Conservation (phyloP, 805 yeast species). For the Yamadazyma sp. region DNA sequence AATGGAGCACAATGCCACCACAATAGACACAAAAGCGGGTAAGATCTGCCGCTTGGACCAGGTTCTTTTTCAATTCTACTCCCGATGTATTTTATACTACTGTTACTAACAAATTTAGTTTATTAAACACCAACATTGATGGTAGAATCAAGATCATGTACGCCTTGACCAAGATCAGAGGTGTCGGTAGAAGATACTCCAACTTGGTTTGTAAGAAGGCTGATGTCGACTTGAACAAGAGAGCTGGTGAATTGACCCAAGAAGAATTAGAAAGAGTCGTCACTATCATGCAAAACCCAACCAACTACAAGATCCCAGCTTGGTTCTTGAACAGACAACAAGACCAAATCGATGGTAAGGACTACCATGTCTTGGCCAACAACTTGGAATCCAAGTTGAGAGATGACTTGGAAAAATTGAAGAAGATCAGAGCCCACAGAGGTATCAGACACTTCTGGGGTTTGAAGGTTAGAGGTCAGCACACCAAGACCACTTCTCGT, state of each 20-base stretch:
- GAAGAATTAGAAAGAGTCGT: slow-evolving; percentile 99
- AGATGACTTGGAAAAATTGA: slow-evolving; percentile 99
- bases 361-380: slow-evolving; percentile 98
- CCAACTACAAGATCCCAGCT: slow-evolving; percentile 98
- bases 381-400: slow-evolving; percentile 98
- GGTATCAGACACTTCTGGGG: slow-evolving; percentile 99
- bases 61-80: no score
- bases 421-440: slow-evolving; percentile 99
- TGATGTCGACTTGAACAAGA: slow-evolving; percentile 95
- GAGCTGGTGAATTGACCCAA: slow-evolving; percentile 99
- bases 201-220: slow-evolving; percentile 99
- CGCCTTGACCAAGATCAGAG: slow-evolving; percentile 99
- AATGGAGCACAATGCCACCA: no score
- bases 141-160: slow-evolving; percentile 99
- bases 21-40: no score
- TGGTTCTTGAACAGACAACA: slow-evolving; percentile 99
- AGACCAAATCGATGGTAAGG: slow-evolving; percentile 98
- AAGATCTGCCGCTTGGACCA: no score
- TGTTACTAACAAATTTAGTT: no score
- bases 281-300: slow-evolving; percentile 99
- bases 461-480: slow-evolving; percentile 99
- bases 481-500: slow-evolving; percentile 99
- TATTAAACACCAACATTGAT: slow-evolving; percentile 99
- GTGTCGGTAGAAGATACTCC: slow-evolving; percentile 99
- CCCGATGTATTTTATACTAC: no score